Conservation (phyloP, 2,329 filamentous ascomycete genomes). For the Ceratocystis smalleyi region DNA sequence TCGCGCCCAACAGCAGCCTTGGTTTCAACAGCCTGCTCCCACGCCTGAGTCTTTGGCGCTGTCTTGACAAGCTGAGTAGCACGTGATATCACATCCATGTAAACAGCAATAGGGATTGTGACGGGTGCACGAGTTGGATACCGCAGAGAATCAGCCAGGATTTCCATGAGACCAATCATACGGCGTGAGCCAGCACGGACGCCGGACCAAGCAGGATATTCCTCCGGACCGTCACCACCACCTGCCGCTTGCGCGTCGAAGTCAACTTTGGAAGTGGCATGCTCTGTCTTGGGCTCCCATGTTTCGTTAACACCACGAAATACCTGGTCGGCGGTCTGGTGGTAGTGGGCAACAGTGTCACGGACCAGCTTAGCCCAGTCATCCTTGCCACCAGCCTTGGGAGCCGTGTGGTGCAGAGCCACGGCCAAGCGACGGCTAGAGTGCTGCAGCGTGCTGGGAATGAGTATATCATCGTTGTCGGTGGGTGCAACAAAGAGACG, state of each 20-base stretch:
- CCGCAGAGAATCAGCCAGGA: constrained; percentile 48
- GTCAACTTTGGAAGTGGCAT: constrained; percentile 29
- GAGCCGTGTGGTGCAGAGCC: constrained; percentile 61
- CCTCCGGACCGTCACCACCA: constrained; percentile 29
- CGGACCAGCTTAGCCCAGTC: constrained; percentile 62
- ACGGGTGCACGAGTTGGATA: constrained; percentile 51
- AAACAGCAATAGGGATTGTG: constrained; percentile 47
- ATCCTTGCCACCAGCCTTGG: constrained; percentile 59
- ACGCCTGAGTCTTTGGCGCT: constrained; percentile 31
- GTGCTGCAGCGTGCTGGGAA: constrained; percentile 37
- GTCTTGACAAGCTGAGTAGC: constrained; percentile 49
- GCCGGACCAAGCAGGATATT: constrained; percentile 57
- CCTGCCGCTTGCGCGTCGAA: constrained; percentile 33
- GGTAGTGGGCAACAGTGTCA: constrained; percentile 46
- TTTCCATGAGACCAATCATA: constrained; percentile 47
- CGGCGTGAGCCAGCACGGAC: constrained; percentile 59
- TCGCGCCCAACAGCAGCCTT: constrained; percentile 62
- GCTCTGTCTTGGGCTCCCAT: constrained; percentile 53
- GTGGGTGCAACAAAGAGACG: constrained; percentile 49
- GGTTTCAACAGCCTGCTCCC: constrained; percentile 40
- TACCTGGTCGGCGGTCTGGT: constrained; percentile 57
- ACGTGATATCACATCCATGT: constrained; percentile 55
- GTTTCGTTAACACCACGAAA: constrained; percentile 68
- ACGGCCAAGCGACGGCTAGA: constrained; percentile 51
- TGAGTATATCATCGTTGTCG: constrained; percentile 32